Percentiles rank a stretch among this genome's conserved stretches.
Conservation (phyloP, 306 rosid species). For the Quercus cerris region DNA sequence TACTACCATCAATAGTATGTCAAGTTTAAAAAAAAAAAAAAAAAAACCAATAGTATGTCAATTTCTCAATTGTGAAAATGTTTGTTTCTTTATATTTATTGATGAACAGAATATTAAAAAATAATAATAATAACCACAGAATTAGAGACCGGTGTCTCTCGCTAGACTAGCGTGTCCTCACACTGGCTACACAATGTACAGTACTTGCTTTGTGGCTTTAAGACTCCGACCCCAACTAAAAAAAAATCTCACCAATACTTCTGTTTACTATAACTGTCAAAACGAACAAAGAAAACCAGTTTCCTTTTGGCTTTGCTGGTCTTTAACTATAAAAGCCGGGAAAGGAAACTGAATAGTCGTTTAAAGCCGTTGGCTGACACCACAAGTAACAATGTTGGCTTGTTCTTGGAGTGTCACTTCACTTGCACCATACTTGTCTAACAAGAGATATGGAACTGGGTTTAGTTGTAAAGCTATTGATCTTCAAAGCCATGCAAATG, state of each 20-base stretch:
- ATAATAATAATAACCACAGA: too few species aligned
- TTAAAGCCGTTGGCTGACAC: conserved; percentile 6
- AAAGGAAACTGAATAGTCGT: not conserved
- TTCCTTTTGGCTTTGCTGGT: not conserved
- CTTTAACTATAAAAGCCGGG: not conserved
- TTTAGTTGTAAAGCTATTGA: conserved; percentile 29
- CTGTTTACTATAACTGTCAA: not conserved
- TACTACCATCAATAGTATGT: too few species aligned
- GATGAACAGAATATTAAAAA: too few species aligned
- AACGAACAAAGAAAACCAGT: not conserved
- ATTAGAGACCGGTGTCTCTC: not conserved
- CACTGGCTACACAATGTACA: not conserved
- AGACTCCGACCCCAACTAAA: too few species aligned
- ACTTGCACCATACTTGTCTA: conserved; percentile 6
- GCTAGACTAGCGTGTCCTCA: not conserved
- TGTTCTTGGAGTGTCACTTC: conserved; percentile 16
- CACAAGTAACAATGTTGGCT: conserved; percentile 25
- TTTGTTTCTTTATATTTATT: too few species aligned
- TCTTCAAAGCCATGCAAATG: conserved; percentile 18
- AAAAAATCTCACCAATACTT: not conserved
- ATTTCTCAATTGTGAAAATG: too few species aligned
- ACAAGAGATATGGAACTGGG: conserved; percentile 14
- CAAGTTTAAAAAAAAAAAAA: too few species aligned
- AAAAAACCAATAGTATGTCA: too few species aligned
- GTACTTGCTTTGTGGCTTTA: not conserved